Base-by-base conservation (phyloP, 129 eudicot genomes). In the sunflower (Helianthus annuus) region DNA sequence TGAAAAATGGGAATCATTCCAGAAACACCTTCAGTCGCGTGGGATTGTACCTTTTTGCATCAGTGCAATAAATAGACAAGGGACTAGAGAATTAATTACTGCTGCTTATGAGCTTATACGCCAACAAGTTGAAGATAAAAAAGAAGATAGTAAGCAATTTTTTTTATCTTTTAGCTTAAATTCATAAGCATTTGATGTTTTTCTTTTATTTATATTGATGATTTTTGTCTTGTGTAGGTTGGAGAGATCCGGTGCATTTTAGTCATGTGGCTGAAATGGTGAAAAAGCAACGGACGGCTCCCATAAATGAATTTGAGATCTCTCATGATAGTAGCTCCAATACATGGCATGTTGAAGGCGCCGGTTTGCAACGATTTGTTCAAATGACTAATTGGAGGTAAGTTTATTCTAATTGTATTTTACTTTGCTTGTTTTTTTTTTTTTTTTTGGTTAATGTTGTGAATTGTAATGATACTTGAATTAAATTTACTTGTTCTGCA, bases 361-460 rank as follows among this genome's bases (percentile, higher is more conserved):
- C 90, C 0, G 98, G 98, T 12, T 80, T 94, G 84, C 86, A 85
- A 64, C 92, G 97, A 71, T 95, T 90, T 88, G 90, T 95, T 76
- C 97, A 94, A 83, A 90, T 94, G 98, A 94, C 97, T 32, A 94
- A 94, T 71, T 94, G 98, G 98, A 86, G 86, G 99, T 95, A 72
- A 70, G 84, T 44, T 75, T 19, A 40, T 9, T 52, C 24, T 48
- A 6, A 9, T n/a, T 64, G 8, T 38, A 39, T 14, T 3, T 8
- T 34, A 29, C 36, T 57, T 44, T 57, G n/a, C 22, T 24, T 71
- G 42, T 42, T 42, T 57, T n/a, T 68, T 13, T 24, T n/a, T n/a
- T n/a, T n/a, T n/a, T n/a, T n/a, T n/a, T n/a, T n/a, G 6, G 13
- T 54, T 69, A 39, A 10, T 55, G 8, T 48, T 17, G n/a, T 53